A percentile compares a stretch with the other conserved stretches of the same genome.
Evolutionary conservation across 176 grass and related monocot species (phyloP).

Genomic region (Lolium rigidum): DNA sequence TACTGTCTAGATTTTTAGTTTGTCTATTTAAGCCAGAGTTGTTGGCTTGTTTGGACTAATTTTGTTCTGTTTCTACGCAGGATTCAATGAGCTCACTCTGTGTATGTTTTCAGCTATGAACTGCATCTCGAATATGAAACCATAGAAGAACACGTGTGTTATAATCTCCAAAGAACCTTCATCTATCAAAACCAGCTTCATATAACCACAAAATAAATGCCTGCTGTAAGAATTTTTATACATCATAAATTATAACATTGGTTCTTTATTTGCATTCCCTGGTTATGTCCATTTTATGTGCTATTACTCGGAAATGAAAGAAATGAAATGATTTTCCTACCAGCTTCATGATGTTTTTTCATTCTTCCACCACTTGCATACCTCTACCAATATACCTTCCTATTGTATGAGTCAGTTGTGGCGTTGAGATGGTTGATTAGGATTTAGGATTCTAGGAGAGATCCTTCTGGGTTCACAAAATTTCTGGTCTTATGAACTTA

Average conservation of each 20-base stretch:
- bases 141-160: not conserved
- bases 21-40: not conserved
- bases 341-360: not conserved
- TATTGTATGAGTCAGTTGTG: not conserved
- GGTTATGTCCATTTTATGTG: not conserved
- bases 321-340: constrained; percentile 7
- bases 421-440: not conserved
- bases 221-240: not conserved
- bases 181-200: not conserved
- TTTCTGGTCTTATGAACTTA: not conserved
- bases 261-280: not conserved
- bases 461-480: constrained; percentile 10
- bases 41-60: not conserved
- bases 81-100: not conserved
- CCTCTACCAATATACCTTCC: not conserved
- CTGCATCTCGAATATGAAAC: not conserved
- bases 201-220: not conserved
- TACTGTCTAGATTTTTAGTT: not conserved
- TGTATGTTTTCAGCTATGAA: not conserved
- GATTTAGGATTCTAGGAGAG: not conserved
- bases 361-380: not conserved
- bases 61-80: not conserved
- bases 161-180: not conserved
- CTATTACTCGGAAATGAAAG: constrained; percentile 1
- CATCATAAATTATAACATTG: not conserved